Percentiles rank a stretch among this genome's conserved stretches.
phyloP scores from a whole-genome alignment of 257 asterid genomes.

The Hygrophila difformis region DNA sequence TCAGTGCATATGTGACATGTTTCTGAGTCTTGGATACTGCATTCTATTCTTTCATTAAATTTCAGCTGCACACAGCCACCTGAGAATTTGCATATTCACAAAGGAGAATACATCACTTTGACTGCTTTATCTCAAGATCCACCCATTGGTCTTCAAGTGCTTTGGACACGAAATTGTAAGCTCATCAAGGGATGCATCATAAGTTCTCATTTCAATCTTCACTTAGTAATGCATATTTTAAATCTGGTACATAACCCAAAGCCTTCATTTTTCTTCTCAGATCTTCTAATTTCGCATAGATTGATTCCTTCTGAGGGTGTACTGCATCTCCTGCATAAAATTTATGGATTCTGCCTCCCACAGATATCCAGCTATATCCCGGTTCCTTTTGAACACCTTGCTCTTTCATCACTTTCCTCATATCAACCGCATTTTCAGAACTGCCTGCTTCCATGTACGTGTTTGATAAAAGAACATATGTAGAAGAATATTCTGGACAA shows the following conservation, averaged over 20 bases:
- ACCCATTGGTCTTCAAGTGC: neutral
- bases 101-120: no score
- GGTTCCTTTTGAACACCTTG: constrained; percentile 41
- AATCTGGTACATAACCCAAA: constrained; percentile 33
- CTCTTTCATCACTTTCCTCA: constrained; percentile 40
- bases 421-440: constrained; percentile 23
- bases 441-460: constrained; percentile 37
- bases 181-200: neutral
- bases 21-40: neutral
- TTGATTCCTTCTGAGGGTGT: constrained; percentile 31
- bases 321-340: constrained; percentile 37
- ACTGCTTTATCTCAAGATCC: no score
- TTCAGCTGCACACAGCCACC: neutral
- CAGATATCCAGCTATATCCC: constrained; percentile 38
- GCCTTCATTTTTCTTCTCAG: constrained; percentile 24
- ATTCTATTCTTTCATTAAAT: neutral
- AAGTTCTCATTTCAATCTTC: constrained; percentile 22
- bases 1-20: neutral
- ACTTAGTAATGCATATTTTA: constrained; percentile 24
- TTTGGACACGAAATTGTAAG: neutral
- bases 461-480: constrained; percentile 40
- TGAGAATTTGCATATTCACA: neutral
- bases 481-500: constrained; percentile 31
- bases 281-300: constrained; percentile 31
- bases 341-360: constrained; percentile 27